Base-by-base conservation (phyloP, 2,329 filamentous ascomycete species). In the Epichloe coenophiala region DNA sequence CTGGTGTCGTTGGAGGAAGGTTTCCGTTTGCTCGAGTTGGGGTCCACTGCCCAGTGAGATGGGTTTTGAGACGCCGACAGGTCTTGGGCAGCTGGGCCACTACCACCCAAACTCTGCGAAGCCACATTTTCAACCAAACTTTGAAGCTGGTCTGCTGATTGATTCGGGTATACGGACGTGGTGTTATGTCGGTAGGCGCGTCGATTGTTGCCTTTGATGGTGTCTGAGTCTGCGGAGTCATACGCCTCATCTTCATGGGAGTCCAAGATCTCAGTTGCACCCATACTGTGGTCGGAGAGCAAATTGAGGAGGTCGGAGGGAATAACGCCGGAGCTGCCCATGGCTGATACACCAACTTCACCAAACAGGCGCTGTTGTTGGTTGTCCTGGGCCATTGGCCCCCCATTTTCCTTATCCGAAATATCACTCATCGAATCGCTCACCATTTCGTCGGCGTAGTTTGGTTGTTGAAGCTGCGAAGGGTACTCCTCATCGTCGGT, bases 331-430 rank as follows among this genome's bases (percentile, higher is more conserved):
- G 75, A 76, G 58, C 73, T 78, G 12, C 74, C 74, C n/a, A 79
- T 63, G 0, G 72, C 75, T 4, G 76, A 80, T 17, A 66, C 64
- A 17, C 71, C 71, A 5, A 81, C 72, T 54, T 80, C 77, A 2
- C 77, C 77, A 59, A 79, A 80, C 2, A 80, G 62, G 9, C 69
- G 69, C 3, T 64, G 70, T 3, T 61, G 65, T 5, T 64, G 66
- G 12, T 59, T 57, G 19, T 55, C 61, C 41, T 63, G 80, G 68
- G 81, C 81, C 45, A 85, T 80, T 65, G 84, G 84, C 47, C 79
- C 77, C 47, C 79, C 77, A 7, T 87, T 90, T 63, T 90, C 86
- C 59, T 88, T 88, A 63, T 90, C 87, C 4, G 84, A 88, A 53
- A 88, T 84, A 56, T 86, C 87, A 55, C 68, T 67, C 57, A 68